These are phyloP conservation scores for Syzygium aqueum DNA, from an alignment of 345 rosid genomes.

Conservation along the genomic window DNA sequence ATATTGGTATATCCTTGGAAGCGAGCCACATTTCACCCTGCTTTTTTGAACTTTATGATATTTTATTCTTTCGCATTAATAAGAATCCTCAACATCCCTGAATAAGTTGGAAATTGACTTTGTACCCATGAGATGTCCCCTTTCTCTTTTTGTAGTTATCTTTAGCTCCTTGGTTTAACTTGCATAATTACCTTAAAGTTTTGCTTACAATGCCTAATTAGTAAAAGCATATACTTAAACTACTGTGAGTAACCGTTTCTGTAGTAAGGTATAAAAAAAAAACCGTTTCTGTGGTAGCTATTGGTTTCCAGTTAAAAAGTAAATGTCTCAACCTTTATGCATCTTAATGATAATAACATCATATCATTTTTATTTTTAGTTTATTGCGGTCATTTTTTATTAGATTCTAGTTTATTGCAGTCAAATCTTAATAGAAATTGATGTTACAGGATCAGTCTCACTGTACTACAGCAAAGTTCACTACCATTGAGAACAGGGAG, in stretches of 20 bases:
- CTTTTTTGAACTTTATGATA: neutral
- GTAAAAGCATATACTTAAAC: neutral
- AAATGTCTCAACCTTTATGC: neutral
- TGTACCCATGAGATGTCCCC: neutral
- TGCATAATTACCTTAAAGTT: neutral
- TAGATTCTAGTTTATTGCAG: neutral
- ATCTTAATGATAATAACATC: neutral
- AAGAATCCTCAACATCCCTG: neutral
- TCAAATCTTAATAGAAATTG: neutral
- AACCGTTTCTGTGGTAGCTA: neutral
- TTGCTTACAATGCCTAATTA: neutral
- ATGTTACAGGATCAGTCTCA: conserved; percentile 37
- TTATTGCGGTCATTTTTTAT: neutral
- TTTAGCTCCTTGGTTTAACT: neutral
- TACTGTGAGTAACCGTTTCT: neutral
- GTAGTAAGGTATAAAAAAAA: too few species aligned
- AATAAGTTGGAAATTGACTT: neutral
- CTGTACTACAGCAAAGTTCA: conserved; percentile 48
- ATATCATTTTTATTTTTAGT: neutral
- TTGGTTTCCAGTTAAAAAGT: neutral
- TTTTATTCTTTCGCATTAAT: neutral
- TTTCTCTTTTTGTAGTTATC: neutral
- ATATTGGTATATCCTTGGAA: neutral
- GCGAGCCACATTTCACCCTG: neutral
- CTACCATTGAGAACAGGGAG: conserved; percentile 36